Evolutionary conservation across 2,329 filamentous ascomycete species (phyloP), one percentile per base, ranked within the genome.

Genomic region (Elsinoe necatrix): DNA sequence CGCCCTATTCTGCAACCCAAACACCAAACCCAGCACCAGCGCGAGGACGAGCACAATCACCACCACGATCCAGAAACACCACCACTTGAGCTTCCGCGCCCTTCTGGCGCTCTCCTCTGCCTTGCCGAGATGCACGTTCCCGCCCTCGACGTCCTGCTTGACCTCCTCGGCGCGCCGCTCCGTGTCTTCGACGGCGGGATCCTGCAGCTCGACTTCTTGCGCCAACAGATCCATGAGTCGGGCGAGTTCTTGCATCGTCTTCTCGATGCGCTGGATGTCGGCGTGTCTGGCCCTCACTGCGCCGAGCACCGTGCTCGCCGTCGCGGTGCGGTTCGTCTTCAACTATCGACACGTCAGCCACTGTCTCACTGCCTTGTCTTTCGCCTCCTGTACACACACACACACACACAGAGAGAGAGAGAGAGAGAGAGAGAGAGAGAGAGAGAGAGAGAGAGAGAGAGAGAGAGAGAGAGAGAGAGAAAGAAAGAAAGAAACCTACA

Each of bases 221-320:
- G 86, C 85, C 60, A 93, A 81, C 65, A 91, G 83, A 62, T 84
- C 76, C 75, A 89, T 90, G 64, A 92, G 78, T 48, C 78, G 68
- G 23, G 82, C 78, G 41, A 92, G 79, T 69, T 92, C 85, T 34
- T 75, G 74, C 61, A 92, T 78, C 4, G 86, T 89, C 68, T 81
- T 78, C 71, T 92, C 87, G 63, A 93, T 92, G 70, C 82, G 82
- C 73, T 88, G 81, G 61, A 92, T 84, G 72, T 92, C 88, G 68
- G 87, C 88, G 76, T 92, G 88, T 57, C 88, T 86, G 35, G 86
- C 87, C 62, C 86, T 85, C 37, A 92, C 88, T 61, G 86, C 85
- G 61, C 86, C 86, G 51, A 92, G 82, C 6, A 89, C 82, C 14
- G 84, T 83, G 52, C 78, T 81, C 41, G 86, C 87, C 66, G 88